Conservation (phyloP, 495 filamentous ascomycete genomes). For the Trichoderma erinaceum region DNA sequence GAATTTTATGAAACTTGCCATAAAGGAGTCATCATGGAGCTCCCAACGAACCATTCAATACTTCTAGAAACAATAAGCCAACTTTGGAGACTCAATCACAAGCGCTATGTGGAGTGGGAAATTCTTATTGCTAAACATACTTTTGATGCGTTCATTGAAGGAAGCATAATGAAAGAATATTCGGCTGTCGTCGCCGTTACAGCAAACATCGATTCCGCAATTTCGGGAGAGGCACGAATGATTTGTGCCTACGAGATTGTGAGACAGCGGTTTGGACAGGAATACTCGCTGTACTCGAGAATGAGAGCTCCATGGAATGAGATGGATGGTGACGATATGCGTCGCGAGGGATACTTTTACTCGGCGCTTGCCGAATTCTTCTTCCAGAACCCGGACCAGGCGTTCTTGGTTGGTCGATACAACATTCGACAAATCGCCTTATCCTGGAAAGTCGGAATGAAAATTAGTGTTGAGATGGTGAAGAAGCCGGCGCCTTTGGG, state of each 20-base stretch:
- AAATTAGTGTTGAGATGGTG: neutral
- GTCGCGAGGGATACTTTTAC: neutral
- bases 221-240: neutral
- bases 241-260: neutral
- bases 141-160: neutral
- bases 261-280: neutral
- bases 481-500: neutral
- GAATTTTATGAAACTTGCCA: neutral
- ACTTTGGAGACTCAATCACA: neutral
- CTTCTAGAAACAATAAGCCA: neutral
- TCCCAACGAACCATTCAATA: neutral
- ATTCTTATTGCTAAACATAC: neutral
- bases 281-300: neutral
- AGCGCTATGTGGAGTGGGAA: neutral
- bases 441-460: neutral
- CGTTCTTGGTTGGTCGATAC: neutral
- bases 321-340: neutral
- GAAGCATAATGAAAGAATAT: neutral
- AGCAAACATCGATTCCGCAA: neutral
- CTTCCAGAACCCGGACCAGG: neutral
- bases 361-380: neutral
- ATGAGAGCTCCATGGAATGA: neutral
- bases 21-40: neutral
- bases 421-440: neutral
- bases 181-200: neutral